Conservation (phyloP, 1,284 basidiomycete species). For the Pseudozyma tsukubaensis region DNA sequence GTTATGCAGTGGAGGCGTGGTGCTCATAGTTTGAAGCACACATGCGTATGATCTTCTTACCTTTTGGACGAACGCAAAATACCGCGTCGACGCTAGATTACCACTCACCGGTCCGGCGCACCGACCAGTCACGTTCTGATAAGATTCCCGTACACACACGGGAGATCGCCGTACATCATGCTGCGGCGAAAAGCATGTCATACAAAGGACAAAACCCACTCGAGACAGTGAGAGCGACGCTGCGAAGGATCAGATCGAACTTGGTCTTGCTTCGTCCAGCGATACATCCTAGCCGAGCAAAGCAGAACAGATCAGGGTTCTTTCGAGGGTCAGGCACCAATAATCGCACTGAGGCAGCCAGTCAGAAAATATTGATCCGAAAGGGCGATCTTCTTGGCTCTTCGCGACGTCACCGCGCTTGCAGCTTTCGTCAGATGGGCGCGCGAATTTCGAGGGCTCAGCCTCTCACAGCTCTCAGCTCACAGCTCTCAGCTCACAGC, state of each 20-base stretch:
- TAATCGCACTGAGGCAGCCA: neutral
- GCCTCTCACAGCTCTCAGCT: neutral
- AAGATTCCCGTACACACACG: constrained; percentile 15
- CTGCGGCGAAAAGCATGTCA: neutral
- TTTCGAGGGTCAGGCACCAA: constrained; percentile 4
- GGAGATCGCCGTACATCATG: constrained; percentile 13
- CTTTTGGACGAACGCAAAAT: neutral
- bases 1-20: neutral
- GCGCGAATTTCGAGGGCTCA: constrained; percentile 11
- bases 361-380: constrained; percentile 6
- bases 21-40: too few relatives aligned
- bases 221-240: neutral
- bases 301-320: constrained; percentile 8
- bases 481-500: too few relatives aligned
- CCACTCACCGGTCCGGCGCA: constrained; percentile 13
- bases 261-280: neutral
- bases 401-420: constrained; percentile 43
- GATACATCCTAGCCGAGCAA: neutral
- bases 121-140: neutral
- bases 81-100: neutral
- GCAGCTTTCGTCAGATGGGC: constrained; percentile 28
- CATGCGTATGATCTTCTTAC: too few relatives aligned
- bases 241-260: neutral
- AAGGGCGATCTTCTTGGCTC: constrained; percentile 5
- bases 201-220: neutral